Evolutionary conservation across 2,329 filamentous ascomycete species (phyloP), one percentile per base, ranked within the genome.

Genomic region (Aspergillus carbonarius): DNA sequence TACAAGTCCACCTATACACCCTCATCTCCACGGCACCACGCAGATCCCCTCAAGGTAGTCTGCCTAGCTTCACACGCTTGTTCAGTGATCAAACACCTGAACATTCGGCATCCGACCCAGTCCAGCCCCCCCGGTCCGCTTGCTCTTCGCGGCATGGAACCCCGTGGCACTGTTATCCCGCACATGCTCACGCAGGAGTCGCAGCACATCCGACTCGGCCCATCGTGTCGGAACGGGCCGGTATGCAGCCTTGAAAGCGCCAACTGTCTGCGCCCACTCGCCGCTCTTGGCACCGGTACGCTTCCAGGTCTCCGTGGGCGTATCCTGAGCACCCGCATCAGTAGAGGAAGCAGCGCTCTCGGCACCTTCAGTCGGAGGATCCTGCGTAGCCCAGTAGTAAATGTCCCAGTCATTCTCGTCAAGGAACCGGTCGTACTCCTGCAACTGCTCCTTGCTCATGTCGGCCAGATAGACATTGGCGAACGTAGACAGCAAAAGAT

Each of bases 331-430:
- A 50, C 68, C 70, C 23, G 67, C 25, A 1, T 40, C 37, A 9
- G 51, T 54, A 8, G 51, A 50, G 0, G 30, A 42, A n/a, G 37
- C 58, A 27, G 79, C 76, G 59, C 83, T 81, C 64, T 86, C 83
- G 5, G 83, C 81, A 0, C 62, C 68, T 27, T 75, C 71, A 1
- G 59, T 52, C 0, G 72, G 71, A 5, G 88, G 82, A 67, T 92
- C 87, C 77, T 99, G 95, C 15, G 95, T 99, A 3, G 91, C 92
- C 95, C 95, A 99, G 83, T 99, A 99, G 83, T 99, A 99, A 62
- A 99, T 97, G 75, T 99, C 95, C 95, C 95, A 99, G 80, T 99
- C 95, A 77, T 99, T 99, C 79, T 99, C 95, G 77, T 99, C 95
- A 57, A 99, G 87, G 81, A 99, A 96, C 27, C 84, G 81, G 75